Evolutionary conservation across 345 rosid species (phyloP).

Genomic region (Acer yangbiense): DNA sequence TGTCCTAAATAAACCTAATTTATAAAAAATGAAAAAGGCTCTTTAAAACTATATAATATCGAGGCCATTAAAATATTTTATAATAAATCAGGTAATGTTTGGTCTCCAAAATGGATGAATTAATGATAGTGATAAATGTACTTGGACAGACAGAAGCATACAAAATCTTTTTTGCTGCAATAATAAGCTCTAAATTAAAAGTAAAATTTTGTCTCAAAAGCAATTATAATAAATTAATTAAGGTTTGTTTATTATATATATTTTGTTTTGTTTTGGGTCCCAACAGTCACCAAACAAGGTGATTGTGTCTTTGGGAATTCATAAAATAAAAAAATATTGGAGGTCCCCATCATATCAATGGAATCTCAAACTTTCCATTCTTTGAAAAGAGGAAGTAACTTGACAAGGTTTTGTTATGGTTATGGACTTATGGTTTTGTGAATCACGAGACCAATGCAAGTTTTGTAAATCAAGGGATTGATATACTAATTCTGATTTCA

Average conservation of each 20-base stretch:
- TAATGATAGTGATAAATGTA: neutral
- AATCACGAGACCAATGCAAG: too few relatives aligned
- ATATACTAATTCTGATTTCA: too few relatives aligned
- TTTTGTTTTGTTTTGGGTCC: neutral
- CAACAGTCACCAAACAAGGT: neutral
- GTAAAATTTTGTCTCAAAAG: neutral
- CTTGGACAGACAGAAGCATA: neutral
- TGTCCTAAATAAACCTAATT: too few relatives aligned
- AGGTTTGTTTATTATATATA: neutral
- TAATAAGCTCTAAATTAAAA: conserved; percentile 3
- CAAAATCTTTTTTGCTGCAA: neutral
- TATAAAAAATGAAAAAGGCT: too few relatives aligned
- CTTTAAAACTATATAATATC: too few relatives aligned
- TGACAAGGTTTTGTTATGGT: too few relatives aligned
- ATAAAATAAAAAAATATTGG: neutral
- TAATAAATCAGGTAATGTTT: neutral
- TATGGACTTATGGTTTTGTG: too few relatives aligned
- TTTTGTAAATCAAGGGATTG: too few relatives aligned
- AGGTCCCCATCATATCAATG: neutral
- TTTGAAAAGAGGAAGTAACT: too few relatives aligned
- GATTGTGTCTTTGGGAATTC: neutral
- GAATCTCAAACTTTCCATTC: neutral
- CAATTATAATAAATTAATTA: neutral
- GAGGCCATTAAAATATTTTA: neutral
- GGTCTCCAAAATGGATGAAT: neutral